Conservation (phyloP, 345 rosid genomes). For the Salix caprea region DNA sequence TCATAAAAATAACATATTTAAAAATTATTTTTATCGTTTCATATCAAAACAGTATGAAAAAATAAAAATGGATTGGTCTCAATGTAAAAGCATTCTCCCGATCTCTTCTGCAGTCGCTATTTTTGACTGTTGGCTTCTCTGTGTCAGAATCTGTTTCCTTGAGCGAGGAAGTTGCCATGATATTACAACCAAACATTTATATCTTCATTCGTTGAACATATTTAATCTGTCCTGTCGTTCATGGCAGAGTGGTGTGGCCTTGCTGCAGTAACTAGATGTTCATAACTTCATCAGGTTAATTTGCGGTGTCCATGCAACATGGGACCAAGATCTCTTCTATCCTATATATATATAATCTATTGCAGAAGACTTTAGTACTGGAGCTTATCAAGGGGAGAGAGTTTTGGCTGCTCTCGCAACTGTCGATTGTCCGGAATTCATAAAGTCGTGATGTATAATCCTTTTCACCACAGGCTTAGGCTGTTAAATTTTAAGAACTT, state of each 20-base stretch:
- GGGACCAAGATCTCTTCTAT: background rate
- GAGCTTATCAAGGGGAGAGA: background rate
- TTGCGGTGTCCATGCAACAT: too few relatives aligned
- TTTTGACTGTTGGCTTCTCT: conserved; percentile 22
- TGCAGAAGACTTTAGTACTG: background rate
- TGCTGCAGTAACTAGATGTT: background rate
- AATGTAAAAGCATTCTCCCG: background rate
- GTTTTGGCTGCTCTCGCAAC: too few relatives aligned
- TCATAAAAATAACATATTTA: too few relatives aligned
- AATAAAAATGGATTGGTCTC: background rate
- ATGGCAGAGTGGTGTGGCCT: background rate
- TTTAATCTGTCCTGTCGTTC: background rate
- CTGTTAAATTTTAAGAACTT: too few relatives aligned
- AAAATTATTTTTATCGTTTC: too few relatives aligned
- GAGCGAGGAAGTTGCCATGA: background rate
- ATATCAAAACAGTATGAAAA: too few relatives aligned
- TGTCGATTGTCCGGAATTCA: too few relatives aligned
- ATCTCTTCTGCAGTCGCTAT: conserved; percentile 13
- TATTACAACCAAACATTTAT: background rate
- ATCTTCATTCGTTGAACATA: background rate
- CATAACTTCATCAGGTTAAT: too few relatives aligned
- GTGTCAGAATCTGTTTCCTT: conserved; percentile 2
- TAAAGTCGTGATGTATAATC: too few relatives aligned
- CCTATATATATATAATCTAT: background rate
- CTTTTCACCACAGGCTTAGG: too few relatives aligned